A percentile compares a stretch with the other conserved stretches of the same genome.
phyloP scores from a whole-genome alignment of 208 protist genomes.

The Borovskyia barvae region DNA sequence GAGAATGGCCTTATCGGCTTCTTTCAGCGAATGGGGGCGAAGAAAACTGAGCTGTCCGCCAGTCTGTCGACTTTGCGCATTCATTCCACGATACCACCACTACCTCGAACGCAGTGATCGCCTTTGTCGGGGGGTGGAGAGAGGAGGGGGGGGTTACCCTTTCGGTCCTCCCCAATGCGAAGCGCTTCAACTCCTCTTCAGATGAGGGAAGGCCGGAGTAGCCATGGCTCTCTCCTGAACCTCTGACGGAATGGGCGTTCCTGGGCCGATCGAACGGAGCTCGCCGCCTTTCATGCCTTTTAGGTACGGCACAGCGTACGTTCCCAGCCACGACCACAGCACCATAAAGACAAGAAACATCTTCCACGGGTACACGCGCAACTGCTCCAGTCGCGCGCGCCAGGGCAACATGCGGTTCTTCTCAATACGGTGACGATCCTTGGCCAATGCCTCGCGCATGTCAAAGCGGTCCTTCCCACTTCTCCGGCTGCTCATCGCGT shows the following conservation, averaged over 20 bases:
- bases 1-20: no score
- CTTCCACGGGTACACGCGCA: slow-evolving; percentile 72
- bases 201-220: slow-evolving; percentile 31
- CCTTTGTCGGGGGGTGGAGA: no score
- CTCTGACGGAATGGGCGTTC: slow-evolving; percentile 27
- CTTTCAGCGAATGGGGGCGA: no score
- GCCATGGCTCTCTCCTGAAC: slow-evolving; percentile 21
- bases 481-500: slow-evolving; percentile 39
- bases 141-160: no score
- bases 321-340: slow-evolving; percentile 65
- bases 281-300: slow-evolving; percentile 46
- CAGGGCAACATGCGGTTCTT: slow-evolving; percentile 41
- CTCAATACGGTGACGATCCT: slow-evolving; percentile 48
- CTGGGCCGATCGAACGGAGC: slow-evolving; percentile 28
- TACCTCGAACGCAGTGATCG: no score
- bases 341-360: slow-evolving; percentile 72
- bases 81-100: no score
- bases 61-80: no score
- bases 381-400: slow-evolving; percentile 32
- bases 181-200: slow-evolving; percentile 7
- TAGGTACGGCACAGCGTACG: slow-evolving; percentile 63
- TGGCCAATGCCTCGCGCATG: slow-evolving; percentile 33
- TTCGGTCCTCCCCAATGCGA: no score
- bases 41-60: no score
- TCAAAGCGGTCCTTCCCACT: slow-evolving; percentile 54